Conservation (phyloP, 768 basidiomycete genomes). For the Leccinum rimulosum region DNA sequence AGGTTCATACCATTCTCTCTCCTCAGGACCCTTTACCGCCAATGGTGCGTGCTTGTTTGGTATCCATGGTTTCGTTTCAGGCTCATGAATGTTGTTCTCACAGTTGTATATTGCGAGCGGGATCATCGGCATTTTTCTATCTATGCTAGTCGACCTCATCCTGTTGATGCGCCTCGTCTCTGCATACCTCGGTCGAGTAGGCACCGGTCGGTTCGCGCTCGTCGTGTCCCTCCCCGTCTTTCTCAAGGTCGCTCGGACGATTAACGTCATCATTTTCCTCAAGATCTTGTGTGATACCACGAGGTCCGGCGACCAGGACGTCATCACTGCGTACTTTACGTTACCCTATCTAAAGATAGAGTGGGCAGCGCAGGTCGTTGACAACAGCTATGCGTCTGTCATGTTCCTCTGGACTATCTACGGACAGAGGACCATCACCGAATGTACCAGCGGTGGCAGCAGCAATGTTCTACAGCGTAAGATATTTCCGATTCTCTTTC, state of each 20-base stretch:
- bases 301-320: slow-evolving; percentile 9
- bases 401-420: slow-evolving; percentile 25
- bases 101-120: slow-evolving; percentile 30
- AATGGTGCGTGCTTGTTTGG: slow-evolving; percentile 11
- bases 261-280: slow-evolving; percentile 30
- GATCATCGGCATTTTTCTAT: slow-evolving; percentile 27
- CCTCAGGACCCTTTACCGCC: slow-evolving; percentile 20
- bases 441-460: not conserved
- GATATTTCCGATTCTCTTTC: too few species aligned
- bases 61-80: not conserved
- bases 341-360: slow-evolving; percentile 31
- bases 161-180: slow-evolving; percentile 28
- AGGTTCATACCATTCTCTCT: slow-evolving; percentile 31
- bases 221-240: slow-evolving; percentile 25
- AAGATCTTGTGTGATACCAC: slow-evolving; percentile 20
- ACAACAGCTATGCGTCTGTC: slow-evolving; percentile 30
- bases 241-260: slow-evolving; percentile 29
- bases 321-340: slow-evolving; percentile 14
- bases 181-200: slow-evolving; percentile 20
- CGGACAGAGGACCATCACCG: not conserved
- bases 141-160: slow-evolving; percentile 29
- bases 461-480: not conserved
- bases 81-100: not conserved
- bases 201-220: slow-evolving; percentile 13
- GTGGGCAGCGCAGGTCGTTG: slow-evolving; percentile 27